These are phyloP conservation scores for Diaporthe eres DNA, from an alignment of 2,329 filamentous ascomycete genomes.

Conservation along the genomic window DNA sequence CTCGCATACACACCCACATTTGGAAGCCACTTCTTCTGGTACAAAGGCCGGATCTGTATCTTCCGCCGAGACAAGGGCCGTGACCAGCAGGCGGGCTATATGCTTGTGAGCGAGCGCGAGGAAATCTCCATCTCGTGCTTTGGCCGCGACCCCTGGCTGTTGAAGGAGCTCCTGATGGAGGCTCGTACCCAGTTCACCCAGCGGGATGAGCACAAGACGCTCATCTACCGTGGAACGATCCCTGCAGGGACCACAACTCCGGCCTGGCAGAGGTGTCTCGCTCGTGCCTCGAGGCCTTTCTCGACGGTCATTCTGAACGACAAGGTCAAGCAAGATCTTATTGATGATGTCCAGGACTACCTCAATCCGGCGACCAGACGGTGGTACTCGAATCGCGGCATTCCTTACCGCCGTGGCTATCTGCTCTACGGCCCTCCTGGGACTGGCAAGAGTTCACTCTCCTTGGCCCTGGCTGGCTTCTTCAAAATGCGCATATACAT, in stretches of 20 bases:
- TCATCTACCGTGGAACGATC: conserved; percentile 73
- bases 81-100: conserved; percentile 55
- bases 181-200: conserved; percentile 68
- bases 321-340: conserved; percentile 69
- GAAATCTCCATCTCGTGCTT: conserved; percentile 73
- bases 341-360: conserved; percentile 74
- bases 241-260: conserved; percentile 59
- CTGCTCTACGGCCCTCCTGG: conserved; percentile 85
- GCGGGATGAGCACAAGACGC: conserved; percentile 73
- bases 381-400: conserved; percentile 89
- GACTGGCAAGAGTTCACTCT: conserved; percentile 83
- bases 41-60: conserved; percentile 68
- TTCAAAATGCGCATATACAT: conserved; percentile 82
- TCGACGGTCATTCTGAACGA: conserved; percentile 77
- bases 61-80: conserved; percentile 68
- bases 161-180: conserved; percentile 74
- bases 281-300: conserved; percentile 71
- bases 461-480: conserved; percentile 77
- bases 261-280: conserved; percentile 74
- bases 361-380: conserved; percentile 72
- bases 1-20: conserved; percentile 77
- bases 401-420: conserved; percentile 88
- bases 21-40: conserved; percentile 79
- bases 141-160: conserved; percentile 70
- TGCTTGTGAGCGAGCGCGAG: conserved; percentile 66